Evolutionary conservation across 2,329 filamentous ascomycete genomes (phyloP).

Genomic region (Penicillium sp.): DNA sequence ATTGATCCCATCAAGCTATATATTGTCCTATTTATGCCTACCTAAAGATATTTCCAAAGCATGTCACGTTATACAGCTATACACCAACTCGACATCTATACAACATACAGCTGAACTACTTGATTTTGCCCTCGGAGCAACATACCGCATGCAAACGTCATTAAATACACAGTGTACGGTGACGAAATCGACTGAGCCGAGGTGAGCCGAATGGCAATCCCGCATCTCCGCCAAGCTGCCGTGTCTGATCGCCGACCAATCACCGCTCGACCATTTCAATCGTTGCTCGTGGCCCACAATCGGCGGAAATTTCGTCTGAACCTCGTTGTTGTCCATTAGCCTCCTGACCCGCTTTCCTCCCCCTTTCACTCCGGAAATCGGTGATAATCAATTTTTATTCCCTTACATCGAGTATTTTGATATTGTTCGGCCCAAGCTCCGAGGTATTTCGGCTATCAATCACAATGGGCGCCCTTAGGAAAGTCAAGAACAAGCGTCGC

Average conservation of each 20-base stretch:
- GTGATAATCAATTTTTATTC: constrained; percentile 29
- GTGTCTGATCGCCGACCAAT: constrained; percentile 29
- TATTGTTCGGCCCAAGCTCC: constrained; percentile 16
- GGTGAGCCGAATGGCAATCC: constrained; percentile 35
- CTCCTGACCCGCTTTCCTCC: constrained; percentile 29
- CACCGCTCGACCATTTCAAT: constrained; percentile 26
- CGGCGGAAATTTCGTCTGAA: constrained; percentile 30
- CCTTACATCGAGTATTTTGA: constrained; percentile 18
- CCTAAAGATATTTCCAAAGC: too few relatives aligned
- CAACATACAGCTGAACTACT: too few relatives aligned
- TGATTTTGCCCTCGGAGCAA: neutral
- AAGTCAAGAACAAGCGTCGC: constrained; percentile 71
- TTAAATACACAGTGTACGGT: constrained; percentile 26
- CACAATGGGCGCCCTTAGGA: constrained; percentile 66
- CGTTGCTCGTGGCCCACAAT: constrained; percentile 24
- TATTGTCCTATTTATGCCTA: neutral
- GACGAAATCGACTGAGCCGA: constrained; percentile 36
- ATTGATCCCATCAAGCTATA: neutral
- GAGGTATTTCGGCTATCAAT: constrained; percentile 15
- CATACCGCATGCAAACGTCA: constrained; percentile 23
- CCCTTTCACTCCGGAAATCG: constrained; percentile 38
- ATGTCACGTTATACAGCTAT: too few relatives aligned
- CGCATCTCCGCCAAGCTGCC: constrained; percentile 19
- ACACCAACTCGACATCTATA: too few relatives aligned
- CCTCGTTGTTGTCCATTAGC: constrained; percentile 9